Conservation (phyloP, 202 grass and related monocot genomes). For the Bolboschoenoplectus hybrid region DNA sequence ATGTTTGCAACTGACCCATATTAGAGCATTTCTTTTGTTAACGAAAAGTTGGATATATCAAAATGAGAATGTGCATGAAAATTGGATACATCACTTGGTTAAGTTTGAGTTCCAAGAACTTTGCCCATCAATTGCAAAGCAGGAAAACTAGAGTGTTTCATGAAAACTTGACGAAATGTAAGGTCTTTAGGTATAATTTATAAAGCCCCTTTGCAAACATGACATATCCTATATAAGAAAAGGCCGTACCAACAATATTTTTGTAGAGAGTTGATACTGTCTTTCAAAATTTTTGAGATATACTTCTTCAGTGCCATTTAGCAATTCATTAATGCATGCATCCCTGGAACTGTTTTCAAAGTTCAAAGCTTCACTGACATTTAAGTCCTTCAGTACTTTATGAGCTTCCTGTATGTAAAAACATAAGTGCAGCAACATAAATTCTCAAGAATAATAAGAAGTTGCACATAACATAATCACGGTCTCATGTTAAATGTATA, state of each 20-base stretch:
- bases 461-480: slow-evolving; percentile 9
- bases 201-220: not conserved
- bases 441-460: not conserved
- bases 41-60: not conserved
- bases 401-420: slow-evolving; percentile 16
- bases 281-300: slow-evolving; percentile 31
- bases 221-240: not conserved
- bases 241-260: slow-evolving; percentile 36
- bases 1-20: not conserved
- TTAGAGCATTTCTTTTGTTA: not conserved
- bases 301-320: slow-evolving; percentile 24
- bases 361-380: slow-evolving; percentile 26
- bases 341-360: slow-evolving; percentile 23
- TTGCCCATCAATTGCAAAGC: not conserved
- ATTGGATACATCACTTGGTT: not conserved
- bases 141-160: not conserved
- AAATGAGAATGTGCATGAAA: not conserved
- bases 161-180: not conserved
- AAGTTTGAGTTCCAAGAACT: not conserved
- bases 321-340: slow-evolving; percentile 38
- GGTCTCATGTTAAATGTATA: not conserved
- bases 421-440: not conserved
- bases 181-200: not conserved
- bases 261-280: slow-evolving; percentile 37
- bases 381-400: slow-evolving; percentile 28